Evolutionary conservation across 2,329 filamentous ascomycete genomes (phyloP), one percentile per base, ranked within the genome.

Genomic region (Simplicillium sp.): DNA sequence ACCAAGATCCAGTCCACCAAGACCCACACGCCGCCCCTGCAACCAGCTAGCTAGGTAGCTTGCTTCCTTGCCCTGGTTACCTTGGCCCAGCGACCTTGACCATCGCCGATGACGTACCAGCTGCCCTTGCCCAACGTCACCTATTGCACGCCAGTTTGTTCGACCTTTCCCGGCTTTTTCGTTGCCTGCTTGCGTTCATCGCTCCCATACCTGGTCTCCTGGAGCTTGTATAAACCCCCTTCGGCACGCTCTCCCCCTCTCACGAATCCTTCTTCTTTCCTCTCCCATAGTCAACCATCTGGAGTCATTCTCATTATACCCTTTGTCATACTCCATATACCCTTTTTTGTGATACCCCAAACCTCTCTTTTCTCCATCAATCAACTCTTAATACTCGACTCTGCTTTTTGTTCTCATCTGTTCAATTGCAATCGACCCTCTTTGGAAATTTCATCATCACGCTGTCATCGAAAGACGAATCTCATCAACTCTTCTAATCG

Each of bases 61-160:
- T 36, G n/a, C 34, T 36, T 15, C 11, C 16, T 36, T 36, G 34
- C 34, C 34, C 34, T 36, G 34, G 34, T 18, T 18, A 16, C 20
- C 20, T 25, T 25, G 20, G 20, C 20, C 20, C 20, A 25, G 20
- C 20, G 20, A 25, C 6, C 20, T 25, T 25, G 20, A 5, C 20
- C 36, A 37, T 37, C 34, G 36, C 15, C 43, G 42, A 45, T 43
- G 43, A 45, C 43, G 37, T 43, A 43, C 35, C 35, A 34, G 39
- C 36, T 20, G 15, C 29, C 32, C 32, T 32, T 38, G 16, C 42
- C 34, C 20, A 44, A 44, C 42, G 42, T 44, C 42, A 44, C 42
- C 38, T 25, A 25, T 25, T 25, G 20, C 20, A 25, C 20, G 20
- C 20, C 20, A 25, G 20, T 25, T 25, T 25, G 20, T 25, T 25